These are phyloP conservation scores for Moesziomyces sp. DNA, from an alignment of 1,284 basidiomycete genomes.

Conservation along the genomic window DNA sequence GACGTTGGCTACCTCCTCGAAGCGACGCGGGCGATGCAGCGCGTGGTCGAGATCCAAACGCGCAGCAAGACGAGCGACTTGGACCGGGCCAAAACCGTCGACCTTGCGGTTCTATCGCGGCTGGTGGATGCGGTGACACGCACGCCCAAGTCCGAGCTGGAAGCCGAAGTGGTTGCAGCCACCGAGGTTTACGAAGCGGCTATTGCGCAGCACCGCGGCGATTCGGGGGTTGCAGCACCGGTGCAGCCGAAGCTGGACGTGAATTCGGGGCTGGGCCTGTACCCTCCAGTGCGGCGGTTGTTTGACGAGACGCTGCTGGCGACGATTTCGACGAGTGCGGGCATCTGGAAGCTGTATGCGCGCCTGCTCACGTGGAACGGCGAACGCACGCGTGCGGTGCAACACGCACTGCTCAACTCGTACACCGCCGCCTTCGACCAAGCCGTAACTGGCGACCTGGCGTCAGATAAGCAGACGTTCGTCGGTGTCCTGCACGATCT, in stretches of 20 bases:
- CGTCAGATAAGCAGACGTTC: slow-evolving; percentile 22
- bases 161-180: slow-evolving; percentile 13
- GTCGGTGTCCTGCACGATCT: slow-evolving; percentile 47
- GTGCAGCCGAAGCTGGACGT: slow-evolving; percentile 65
- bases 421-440: slow-evolving; percentile 43
- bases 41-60: slow-evolving; percentile 81
- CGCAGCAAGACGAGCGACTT: slow-evolving; percentile 63
- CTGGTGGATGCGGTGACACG: slow-evolving; percentile 86
- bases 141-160: slow-evolving; percentile 18
- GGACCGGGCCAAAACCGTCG: slow-evolving; percentile 74
- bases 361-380: slow-evolving; percentile 53
- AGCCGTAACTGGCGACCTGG: slow-evolving; percentile 14
- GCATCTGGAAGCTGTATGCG: slow-evolving; percentile 57
- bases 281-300: slow-evolving; percentile 75
- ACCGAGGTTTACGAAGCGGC: slow-evolving; percentile 43
- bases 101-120: slow-evolving; percentile 85
- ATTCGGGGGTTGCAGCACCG: not conserved
- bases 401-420: slow-evolving; percentile 52
- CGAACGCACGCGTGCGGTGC: slow-evolving; percentile 29
- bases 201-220: not conserved
- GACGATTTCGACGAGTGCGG: slow-evolving; percentile 73
- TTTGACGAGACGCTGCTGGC: slow-evolving; percentile 83
- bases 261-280: slow-evolving; percentile 77
- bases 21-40: slow-evolving; percentile 82
- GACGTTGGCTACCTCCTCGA: slow-evolving; percentile 93